These are phyloP conservation scores for Ceratocystis alfenasii DNA, from an alignment of 2,329 filamentous ascomycete genomes.

Conservation along the genomic window DNA sequence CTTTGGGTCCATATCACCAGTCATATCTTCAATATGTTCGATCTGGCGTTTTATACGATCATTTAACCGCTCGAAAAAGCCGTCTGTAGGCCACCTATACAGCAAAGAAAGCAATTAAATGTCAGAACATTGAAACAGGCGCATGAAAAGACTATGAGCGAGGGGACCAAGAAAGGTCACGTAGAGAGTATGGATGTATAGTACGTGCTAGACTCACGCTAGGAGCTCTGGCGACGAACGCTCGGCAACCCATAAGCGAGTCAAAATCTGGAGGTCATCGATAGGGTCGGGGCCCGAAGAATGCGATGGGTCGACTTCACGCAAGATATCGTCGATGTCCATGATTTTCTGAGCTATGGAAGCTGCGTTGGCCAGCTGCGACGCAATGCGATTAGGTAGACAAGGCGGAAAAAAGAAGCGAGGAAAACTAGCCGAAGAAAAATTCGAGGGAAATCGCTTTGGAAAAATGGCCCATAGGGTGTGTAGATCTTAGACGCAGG, in stretches of 20 bases:
- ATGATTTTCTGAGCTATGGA: slow-evolving; percentile 32
- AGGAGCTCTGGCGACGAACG: slow-evolving; percentile 81
- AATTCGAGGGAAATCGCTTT: no score
- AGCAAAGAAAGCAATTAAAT: not conserved
- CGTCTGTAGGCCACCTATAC: slow-evolving; percentile 47
- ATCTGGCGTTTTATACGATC: slow-evolving; percentile 58
- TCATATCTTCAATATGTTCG: slow-evolving; percentile 61
- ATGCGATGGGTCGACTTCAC: slow-evolving; percentile 54
- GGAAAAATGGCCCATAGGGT: no score
- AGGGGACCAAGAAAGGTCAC: no score
- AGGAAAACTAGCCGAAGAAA: no score
- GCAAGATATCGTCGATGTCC: slow-evolving; percentile 72
- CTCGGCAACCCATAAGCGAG: slow-evolving; percentile 87
- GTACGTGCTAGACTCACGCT: not conserved
- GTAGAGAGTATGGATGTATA: no score
- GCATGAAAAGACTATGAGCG: not conserved
- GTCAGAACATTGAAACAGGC: not conserved
- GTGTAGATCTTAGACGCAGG: no score
- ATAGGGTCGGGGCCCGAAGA: slow-evolving; percentile 47
- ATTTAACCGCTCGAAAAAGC: slow-evolving; percentile 72
- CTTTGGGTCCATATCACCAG: slow-evolving; percentile 74
- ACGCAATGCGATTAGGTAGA: not conserved
- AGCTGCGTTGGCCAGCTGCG: not conserved
- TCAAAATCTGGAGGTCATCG: slow-evolving; percentile 71
- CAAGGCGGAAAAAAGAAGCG: no score